Evolutionary conservation across 352 stramenopile species (phyloP), one percentile per base, ranked within the genome.

Genomic region (Halophytophthora batemanensis): DNA sequence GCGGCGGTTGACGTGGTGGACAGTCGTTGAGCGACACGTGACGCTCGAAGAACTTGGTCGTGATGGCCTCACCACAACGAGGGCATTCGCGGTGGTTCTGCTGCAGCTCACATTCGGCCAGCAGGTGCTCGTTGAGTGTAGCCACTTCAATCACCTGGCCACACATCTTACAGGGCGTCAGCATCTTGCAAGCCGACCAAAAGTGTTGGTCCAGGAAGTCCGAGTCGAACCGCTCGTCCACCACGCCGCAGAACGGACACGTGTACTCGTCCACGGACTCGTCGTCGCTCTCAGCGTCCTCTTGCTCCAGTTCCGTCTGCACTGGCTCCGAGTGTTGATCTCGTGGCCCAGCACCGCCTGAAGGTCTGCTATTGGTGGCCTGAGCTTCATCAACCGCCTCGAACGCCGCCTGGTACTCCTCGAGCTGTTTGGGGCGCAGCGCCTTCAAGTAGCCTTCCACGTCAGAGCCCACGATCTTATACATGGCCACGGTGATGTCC

Each of bases 61-160:
- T 92, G 58, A 96, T 94, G 33, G 83, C 86, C 66, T 96, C 86
- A 21, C 78, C 74, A 43, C 86, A 96, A 6, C 81, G 77, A 7
- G 69, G 76, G 45, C 86, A 96, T 23, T 88, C 68, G 41, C 80
- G 73, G 55, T 94, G 83, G 62, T 93, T 93, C 38, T 81, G 73
- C 40, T 86, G 83, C 36, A 83, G 71, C 53, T 96, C 86, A 49
- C 91, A 98, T 53, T 97, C 90, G 22, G 65, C 68, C 34, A 97
- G 68, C 23, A 98, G 56, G 53, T 98, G 91, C 34, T 98, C 90
- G 43, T 95, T 93, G 17, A 98, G 59, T 8, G 74, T 76, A 2
- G 81, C 67, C 12, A 98, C 95, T 59, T 98, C 91, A 49, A 98
- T 96, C 46, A 97, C 85, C 65, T 97, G 90, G 12, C 86, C 86